Percentiles rank a stretch among this genome's conserved stretches.
phyloP scores from a whole-genome alignment of 2,329 filamentous ascomycete genomes.

The Hysterium pulicare region DNA sequence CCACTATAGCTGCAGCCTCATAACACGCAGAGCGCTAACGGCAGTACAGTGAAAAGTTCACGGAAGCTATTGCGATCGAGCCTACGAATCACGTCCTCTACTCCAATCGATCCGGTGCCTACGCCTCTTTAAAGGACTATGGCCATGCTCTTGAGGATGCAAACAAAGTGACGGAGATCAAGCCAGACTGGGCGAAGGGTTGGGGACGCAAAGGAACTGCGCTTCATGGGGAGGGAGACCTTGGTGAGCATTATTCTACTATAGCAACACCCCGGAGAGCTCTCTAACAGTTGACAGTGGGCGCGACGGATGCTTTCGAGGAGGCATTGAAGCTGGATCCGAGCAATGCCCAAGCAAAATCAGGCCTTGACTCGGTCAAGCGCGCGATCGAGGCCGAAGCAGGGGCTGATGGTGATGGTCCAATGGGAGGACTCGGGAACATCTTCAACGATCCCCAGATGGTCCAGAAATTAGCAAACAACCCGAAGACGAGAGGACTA shows the following conservation, averaged over 20 bases:
- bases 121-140: constrained; percentile 89
- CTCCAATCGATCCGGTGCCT: constrained; percentile 86
- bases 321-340: constrained; percentile 92
- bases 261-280: neutral
- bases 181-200: constrained; percentile 97
- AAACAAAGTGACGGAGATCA: constrained; percentile 87
- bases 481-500: constrained; percentile 85
- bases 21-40: neutral
- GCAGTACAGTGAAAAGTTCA: constrained; percentile 80
- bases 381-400: constrained; percentile 81
- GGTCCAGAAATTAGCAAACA: constrained; percentile 82
- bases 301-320: constrained; percentile 85
- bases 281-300: constrained; percentile 47
- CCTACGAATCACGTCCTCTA: constrained; percentile 93
- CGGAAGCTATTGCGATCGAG: constrained; percentile 84
- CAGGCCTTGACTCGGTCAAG: constrained; percentile 78
- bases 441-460: constrained; percentile 95
- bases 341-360: constrained; percentile 88
- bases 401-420: constrained; percentile 62
- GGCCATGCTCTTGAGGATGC: constrained; percentile 82
- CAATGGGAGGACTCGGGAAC: constrained; percentile 72
- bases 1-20: constrained; percentile 15
- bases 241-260: constrained; percentile 49
- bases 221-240: constrained; percentile 80
- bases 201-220: constrained; percentile 93